Base-by-base conservation (phyloP, 345 rosid genomes). In the Aquilaria malaccensis region DNA sequence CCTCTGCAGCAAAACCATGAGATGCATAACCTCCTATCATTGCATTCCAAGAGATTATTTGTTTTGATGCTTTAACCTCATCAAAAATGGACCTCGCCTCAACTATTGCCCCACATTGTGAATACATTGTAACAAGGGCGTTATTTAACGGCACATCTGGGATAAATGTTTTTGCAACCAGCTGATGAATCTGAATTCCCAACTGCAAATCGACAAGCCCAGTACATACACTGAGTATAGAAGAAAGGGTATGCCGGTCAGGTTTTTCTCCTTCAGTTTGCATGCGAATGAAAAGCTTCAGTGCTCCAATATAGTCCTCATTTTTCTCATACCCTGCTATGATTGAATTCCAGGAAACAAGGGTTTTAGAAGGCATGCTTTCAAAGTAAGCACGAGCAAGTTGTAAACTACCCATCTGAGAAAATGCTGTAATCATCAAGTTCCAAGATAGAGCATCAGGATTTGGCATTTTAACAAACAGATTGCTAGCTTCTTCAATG, bases 131-230 rank as follows among this genome's bases (percentile, higher is more conserved):
- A 15, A 64, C 47, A 6, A 64, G 60, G 30, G 60, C 32, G 54
- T 64, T 64, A 53, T 55, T 47, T 55, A 64, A 45, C 30, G 67
- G 67, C 32, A 47, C 47, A 31, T 64, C 60, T 45, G 67, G 67
- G 56, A 55, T 31, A 13, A 64, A 52, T 0, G 60, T 64, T 46
- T 64, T 64, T 6, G 53, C 46, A 15, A 64, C 67, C 60, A 46
- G 33, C 60, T 55, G 67, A 55, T 64, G 67, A 32, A 64, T 64
- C 67, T 64, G 67, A 59, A 55, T 64, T n/a, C 67, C 67, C 33
- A 64, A 45, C 12, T 64, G 54, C 60, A 64, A 30, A 64, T 64
- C 53, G 30, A 55, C 67, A 55, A 64, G 67, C 12, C 67, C 67
- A 11, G 60, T 47, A 33, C 33, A 13, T 10, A 31, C 54, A 2